phyloP scores from a whole-genome alignment of 164 flowering plant species.

The Annona squamosa region DNA sequence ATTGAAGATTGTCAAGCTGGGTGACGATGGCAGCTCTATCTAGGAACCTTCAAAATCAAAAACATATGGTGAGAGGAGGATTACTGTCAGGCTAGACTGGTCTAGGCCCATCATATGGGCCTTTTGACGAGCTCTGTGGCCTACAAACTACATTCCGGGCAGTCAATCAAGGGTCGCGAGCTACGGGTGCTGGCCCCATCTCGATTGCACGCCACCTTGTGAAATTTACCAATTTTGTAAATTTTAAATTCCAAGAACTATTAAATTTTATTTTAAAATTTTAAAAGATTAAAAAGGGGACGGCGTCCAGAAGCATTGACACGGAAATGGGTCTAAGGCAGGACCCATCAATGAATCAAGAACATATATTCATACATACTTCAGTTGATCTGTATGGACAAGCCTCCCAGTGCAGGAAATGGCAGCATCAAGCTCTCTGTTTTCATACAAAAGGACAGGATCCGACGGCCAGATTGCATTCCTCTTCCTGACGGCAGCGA shows the following conservation, averaged over 20 bases:
- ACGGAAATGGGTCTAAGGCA: not conserved
- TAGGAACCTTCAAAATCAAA: slow-evolving; percentile 4
- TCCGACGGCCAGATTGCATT: slow-evolving; percentile 32
- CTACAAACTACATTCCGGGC: not conserved
- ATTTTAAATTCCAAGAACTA: not conserved
- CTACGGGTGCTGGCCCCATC: not conserved
- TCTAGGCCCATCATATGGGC: not conserved
- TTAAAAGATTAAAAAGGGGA: not conserved
- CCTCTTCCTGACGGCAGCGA: slow-evolving; percentile 51
- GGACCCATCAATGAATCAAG: not conserved
- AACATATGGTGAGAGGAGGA: not conserved
- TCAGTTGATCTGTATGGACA: slow-evolving; percentile 50
- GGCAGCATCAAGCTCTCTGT: slow-evolving; percentile 45
- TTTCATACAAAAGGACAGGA: slow-evolving; percentile 33
- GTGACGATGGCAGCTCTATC: slow-evolving; percentile 18
- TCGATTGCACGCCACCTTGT: not conserved
- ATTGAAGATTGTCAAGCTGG: not conserved
- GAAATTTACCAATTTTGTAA: not conserved
- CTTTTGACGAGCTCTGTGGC: not conserved
- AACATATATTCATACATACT: slow-evolving; percentile 24
- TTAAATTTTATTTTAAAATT: not conserved
- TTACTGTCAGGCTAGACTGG: not conserved
- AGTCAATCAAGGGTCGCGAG: not conserved
- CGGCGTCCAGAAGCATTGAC: not conserved
- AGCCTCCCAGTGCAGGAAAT: slow-evolving; percentile 50